Evolutionary conservation across 768 basidiomycete genomes (phyloP), one percentile per base, ranked within the genome.

Genomic region (Auriscalpium orientale): DNA sequence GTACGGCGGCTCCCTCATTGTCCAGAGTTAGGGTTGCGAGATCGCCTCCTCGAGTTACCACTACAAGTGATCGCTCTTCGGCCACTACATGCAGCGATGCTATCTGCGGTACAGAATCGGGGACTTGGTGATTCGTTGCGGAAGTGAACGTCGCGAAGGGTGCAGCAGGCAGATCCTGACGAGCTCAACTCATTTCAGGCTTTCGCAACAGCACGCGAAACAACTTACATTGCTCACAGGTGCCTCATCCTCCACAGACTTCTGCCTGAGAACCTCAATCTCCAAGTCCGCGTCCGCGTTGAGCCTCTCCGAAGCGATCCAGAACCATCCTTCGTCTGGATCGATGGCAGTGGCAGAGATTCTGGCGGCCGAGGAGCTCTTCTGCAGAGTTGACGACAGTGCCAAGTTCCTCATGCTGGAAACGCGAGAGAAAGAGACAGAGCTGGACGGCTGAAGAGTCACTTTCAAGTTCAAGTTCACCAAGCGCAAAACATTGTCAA

Each of bases 41-140:
- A 64, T 97, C 95, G 51, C 95, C 95, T 8, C 82, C 80, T 8
- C 82, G 77, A 61, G 84, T 82, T 13, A 95, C 78, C 9, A 85
- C 67, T 5, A 78, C 82, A 10, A 98, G 71, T 2, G 76, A 74
- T 49, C 83, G 76, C 64, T 84, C 79, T 67, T 90, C 87, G 34
- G 83, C 69, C 70, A 90, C 85, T 61, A 85, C 68, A 1, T 82
- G 73, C 12, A 77, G 73, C 4, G 78, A 72, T 10, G 75, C 71
- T 46, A 85, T 66, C 43, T 71, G 70, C 8, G 70, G 62, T 33
- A 70, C 67, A 43, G 63, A 57, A 8, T 56, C 50, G 4, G 46
- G 51, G 46, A 58, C 47, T 16, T 35, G 35, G 10, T 49, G 60
- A 21, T 34, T 60, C 33, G 54, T 44, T 38, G 47, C 44, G 11